Percentiles rank a stretch among this genome's conserved stretches.
Evolutionary conservation across 345 rosid genomes (phyloP).

Genomic region (Pistacia atlantica): DNA sequence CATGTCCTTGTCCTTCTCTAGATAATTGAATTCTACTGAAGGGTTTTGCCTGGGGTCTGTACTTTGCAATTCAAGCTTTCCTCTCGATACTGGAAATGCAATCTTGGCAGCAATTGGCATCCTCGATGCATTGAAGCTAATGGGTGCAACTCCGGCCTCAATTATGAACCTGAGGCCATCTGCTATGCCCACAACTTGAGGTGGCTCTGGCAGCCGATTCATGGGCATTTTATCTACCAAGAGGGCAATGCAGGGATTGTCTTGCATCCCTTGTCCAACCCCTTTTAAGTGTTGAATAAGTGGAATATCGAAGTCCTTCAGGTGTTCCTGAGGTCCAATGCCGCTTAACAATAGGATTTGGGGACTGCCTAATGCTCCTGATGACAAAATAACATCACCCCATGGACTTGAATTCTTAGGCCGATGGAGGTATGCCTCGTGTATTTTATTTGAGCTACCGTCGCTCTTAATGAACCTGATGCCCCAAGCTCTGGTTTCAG

Average conservation of each 20-base stretch:
- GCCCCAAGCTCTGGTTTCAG: constrained; percentile 47
- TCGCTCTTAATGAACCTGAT: constrained; percentile 61
- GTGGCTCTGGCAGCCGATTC: constrained; percentile 57
- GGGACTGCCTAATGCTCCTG: constrained; percentile 80
- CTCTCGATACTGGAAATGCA: constrained; percentile 70
- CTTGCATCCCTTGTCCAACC: constrained; percentile 63
- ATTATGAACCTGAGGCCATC: constrained; percentile 53
- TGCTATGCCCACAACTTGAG: constrained; percentile 67
- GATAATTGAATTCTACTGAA: constrained; percentile 64
- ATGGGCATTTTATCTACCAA: constrained; percentile 43
- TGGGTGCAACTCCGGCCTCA: constrained; percentile 53
- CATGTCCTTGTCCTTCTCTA: constrained; percentile 50
- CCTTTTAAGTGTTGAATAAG: constrained; percentile 34
- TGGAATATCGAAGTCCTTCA: constrained; percentile 48
- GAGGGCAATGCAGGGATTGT: constrained; percentile 56
- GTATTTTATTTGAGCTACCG: constrained; percentile 40
- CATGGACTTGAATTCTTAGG: constrained; percentile 27
- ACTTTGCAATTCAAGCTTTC: constrained; percentile 54
- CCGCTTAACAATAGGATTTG: constrained; percentile 71
- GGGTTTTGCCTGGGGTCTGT: constrained; percentile 70
- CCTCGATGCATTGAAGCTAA: constrained; percentile 46
- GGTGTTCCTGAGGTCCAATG: constrained; percentile 59
- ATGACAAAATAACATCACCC: constrained; percentile 73
- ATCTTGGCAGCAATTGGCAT: constrained; percentile 56
- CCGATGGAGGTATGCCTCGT: constrained; percentile 51